Conservation (phyloP, 805 yeast species). For the Teunomyces panamensis region DNA sequence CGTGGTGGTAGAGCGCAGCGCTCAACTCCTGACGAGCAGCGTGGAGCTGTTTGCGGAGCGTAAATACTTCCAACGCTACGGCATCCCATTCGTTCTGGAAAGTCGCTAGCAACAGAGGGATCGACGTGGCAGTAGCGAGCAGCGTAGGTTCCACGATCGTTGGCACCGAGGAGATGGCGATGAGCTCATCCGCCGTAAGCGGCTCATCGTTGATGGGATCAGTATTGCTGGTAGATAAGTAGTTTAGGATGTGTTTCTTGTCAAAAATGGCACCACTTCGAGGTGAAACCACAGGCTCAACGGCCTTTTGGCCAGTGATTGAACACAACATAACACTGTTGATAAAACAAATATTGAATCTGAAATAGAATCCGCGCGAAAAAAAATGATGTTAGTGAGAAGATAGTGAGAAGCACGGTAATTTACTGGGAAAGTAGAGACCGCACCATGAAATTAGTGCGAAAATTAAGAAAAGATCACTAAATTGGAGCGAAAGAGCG, state of each 20-base stretch:
- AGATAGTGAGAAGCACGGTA: no score
- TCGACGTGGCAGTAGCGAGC: constrained; percentile 57
- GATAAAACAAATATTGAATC: neutral
- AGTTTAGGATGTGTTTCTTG: constrained; percentile 53
- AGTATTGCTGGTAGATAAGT: constrained; percentile 58
- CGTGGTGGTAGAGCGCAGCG: constrained; percentile 76
- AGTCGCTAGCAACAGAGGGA: constrained; percentile 71
- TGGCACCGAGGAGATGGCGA: constrained; percentile 30
- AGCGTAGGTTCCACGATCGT: constrained; percentile 30
- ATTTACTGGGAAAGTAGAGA: no score
- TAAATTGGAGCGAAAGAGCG: no score
- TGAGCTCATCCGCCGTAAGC: constrained; percentile 54
- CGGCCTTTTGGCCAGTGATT: constrained; percentile 68
- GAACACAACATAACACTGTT: constrained; percentile 19
- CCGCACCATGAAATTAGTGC: no score
- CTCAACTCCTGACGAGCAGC: constrained; percentile 70
- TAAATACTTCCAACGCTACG: constrained; percentile 73
- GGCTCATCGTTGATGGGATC: constrained; percentile 78
- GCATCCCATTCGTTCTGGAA: constrained; percentile 93
- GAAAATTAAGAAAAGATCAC: no score
- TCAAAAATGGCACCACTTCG: constrained; percentile 73
- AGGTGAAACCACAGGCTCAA: constrained; percentile 74
- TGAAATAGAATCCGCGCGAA: neutral
- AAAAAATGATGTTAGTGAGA: no score
- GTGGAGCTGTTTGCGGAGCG: constrained; percentile 67